Conservation (phyloP, 331 rosid genomes). For the Prunus yedoensis region DNA sequence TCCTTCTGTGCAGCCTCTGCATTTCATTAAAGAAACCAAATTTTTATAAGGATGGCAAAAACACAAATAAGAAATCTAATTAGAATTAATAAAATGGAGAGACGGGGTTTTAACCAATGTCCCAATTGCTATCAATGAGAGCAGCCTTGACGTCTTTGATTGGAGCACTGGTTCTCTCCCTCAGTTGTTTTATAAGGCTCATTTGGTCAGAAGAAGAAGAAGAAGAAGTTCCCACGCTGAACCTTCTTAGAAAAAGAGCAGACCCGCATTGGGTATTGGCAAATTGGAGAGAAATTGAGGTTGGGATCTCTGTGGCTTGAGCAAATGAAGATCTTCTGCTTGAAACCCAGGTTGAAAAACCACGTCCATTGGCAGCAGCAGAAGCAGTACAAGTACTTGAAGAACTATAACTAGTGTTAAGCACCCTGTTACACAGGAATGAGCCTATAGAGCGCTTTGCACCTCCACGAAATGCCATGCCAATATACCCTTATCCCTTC, state of each 20-base stretch:
- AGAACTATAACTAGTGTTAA: slow-evolving; percentile 2
- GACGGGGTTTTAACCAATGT: slow-evolving; percentile 42
- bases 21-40: neutral
- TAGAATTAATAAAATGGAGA: neutral
- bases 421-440: slow-evolving; percentile 27
- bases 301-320: slow-evolving; percentile 6
- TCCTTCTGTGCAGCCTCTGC: slow-evolving; percentile 85
- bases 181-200: slow-evolving; percentile 66
- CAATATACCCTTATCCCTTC: neutral
- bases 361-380: neutral
- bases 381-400: neutral
- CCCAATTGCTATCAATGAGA: slow-evolving; percentile 81
- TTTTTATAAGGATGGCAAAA: neutral
- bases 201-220: slow-evolving; percentile 42
- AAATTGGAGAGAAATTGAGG: slow-evolving; percentile 13
- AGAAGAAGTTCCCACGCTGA: slow-evolving; percentile 26
- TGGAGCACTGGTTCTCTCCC: slow-evolving; percentile 88
- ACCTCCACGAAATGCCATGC: slow-evolving; percentile 51
- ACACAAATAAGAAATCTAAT: neutral
- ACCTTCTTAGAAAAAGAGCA: slow-evolving; percentile 33
- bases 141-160: slow-evolving; percentile 87
- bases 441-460: slow-evolving; percentile 40
- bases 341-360: slow-evolving; percentile 29
- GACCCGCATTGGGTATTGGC: slow-evolving; percentile 25
- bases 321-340: slow-evolving; percentile 14